Percentiles rank a stretch among this genome's conserved stretches.
Evolutionary conservation across 805 yeast genomes (phyloP).

Genomic region (Zygosaccharomyces kombuchaensis): DNA sequence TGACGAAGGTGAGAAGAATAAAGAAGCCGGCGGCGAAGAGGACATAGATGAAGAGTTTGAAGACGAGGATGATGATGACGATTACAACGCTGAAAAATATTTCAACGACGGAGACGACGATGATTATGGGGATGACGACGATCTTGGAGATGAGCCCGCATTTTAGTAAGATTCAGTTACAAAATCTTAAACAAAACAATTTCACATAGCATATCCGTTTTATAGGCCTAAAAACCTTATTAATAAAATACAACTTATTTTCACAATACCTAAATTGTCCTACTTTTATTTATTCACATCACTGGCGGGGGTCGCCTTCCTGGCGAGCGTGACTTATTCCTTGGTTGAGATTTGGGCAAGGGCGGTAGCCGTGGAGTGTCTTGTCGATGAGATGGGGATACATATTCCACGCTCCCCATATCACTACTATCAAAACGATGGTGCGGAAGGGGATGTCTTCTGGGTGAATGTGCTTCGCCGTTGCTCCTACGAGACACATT

Average conservation of each 20-base stretch:
- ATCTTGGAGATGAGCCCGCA: slow-evolving; percentile 58
- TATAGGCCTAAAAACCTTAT: not conserved
- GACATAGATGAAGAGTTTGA: slow-evolving; percentile 55
- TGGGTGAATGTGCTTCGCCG: slow-evolving; percentile 7
- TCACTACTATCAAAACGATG: not conserved
- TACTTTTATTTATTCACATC: not conserved
- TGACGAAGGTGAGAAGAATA: slow-evolving; percentile 18
- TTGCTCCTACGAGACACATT: not conserved
- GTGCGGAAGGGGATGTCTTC: slow-evolving; percentile 15
- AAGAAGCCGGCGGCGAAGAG: slow-evolving; percentile 40
- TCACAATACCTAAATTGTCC: no score
- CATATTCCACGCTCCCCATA: not conserved
- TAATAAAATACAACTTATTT: not conserved
- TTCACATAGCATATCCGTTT: slow-evolving; percentile 1
- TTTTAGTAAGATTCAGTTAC: slow-evolving; percentile 34
- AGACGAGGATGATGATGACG: slow-evolving; percentile 56
- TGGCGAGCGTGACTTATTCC: slow-evolving; percentile 15
- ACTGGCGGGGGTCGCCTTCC: slow-evolving; percentile 16
- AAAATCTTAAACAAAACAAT: not conserved
- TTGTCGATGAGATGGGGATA: not conserved
- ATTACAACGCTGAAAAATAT: slow-evolving; percentile 59
- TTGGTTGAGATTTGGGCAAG: slow-evolving; percentile 11
- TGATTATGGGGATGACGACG: slow-evolving; percentile 46
- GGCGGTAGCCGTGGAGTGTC: slow-evolving; percentile 14
- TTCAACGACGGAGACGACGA: slow-evolving; percentile 58